Base-by-base conservation (phyloP, 208 protist genomes). In the Phytomonas sp. region DNA sequence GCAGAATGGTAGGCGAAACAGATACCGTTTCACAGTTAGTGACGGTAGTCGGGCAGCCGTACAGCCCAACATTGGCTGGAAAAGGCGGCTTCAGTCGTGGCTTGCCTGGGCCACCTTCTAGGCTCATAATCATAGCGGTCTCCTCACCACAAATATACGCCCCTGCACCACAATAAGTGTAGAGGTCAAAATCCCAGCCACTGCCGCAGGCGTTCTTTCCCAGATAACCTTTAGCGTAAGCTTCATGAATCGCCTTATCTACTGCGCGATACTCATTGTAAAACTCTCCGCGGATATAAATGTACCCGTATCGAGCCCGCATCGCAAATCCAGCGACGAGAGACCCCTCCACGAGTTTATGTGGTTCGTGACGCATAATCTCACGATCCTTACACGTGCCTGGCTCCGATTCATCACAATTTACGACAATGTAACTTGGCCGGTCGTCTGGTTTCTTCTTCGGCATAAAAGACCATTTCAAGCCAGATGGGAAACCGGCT, bases 81-180 rank as follows among this genome's bases (percentile, higher is more conserved):
- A 99, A 99, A 17, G 98, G 98, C 46, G 98, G 98, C 90, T 99
- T 99, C 72, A 99, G 87, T 62, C 98, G 85, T 56, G 98, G 98
- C 79, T 99, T 98, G 56, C 98, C 98, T 60, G 84, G 93, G 43
- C 98, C 97, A 36, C 98, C 98, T 76, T 99, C 98, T 31, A 99
- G 68, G 60, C 87, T 97, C 68, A 98, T 94, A 63, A 99, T 97
- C 82, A 99, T 96, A 9, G 92, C 95, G 43, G 98, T 99, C 78
- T 99, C 98, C 79, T 99, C 98, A 30, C 98, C 98, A 74, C 98
- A 99, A 78, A 99, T 99, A 84, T 99, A 99, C 23, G 98, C 98
- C 20, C 98, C 98, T 17, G 97, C 98, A 67, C 98, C 98, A 71
- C 96, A 83, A 80, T 99, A 98, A 31, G 98, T 87, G 85, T 98